Conservation (phyloP, 2,329 filamentous ascomycete genomes). For the Nigrospora oryzae region DNA sequence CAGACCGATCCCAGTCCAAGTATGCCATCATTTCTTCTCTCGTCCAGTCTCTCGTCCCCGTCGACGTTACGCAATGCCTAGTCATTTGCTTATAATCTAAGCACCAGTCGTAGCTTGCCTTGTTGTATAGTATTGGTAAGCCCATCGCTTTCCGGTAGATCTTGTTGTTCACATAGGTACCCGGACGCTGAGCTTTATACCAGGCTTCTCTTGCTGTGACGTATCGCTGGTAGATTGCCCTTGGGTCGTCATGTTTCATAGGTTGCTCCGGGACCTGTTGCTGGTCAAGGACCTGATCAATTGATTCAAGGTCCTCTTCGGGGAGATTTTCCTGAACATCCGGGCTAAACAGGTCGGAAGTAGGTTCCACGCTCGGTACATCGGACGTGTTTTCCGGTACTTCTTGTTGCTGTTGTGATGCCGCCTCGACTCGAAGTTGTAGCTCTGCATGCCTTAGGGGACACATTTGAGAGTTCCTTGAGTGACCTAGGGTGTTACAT, state of each 20-base stretch:
- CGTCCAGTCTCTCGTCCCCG: slow-evolving; percentile 9
- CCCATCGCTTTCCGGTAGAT: slow-evolving; percentile 11
- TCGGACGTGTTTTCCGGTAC: too few relatives aligned
- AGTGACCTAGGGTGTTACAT: slow-evolving; percentile 6
- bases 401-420: background rate
- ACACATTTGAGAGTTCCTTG: slow-evolving; percentile 6
- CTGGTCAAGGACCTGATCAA: background rate
- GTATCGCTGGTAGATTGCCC: slow-evolving; percentile 12
- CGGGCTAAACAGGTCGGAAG: too few relatives aligned
- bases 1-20: slow-evolving; percentile 11
- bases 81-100: slow-evolving; percentile 9
- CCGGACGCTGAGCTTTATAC: slow-evolving; percentile 8
- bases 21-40: slow-evolving; percentile 16
- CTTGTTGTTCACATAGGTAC: slow-evolving; percentile 10
- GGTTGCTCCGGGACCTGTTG: background rate
- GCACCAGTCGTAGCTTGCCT: slow-evolving; percentile 10
- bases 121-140: slow-evolving; percentile 9
- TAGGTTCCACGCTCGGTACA: too few relatives aligned
- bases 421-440: background rate
- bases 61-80: slow-evolving; percentile 4
- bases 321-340: too few relatives aligned
- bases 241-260: slow-evolving; percentile 5
- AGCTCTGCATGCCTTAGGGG: slow-evolving; percentile 5
- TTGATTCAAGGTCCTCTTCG: too few relatives aligned
- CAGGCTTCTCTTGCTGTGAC: slow-evolving; percentile 8